Evolutionary conservation across 441 rosid genomes (phyloP).

Genomic region (Erodium texanum): DNA sequence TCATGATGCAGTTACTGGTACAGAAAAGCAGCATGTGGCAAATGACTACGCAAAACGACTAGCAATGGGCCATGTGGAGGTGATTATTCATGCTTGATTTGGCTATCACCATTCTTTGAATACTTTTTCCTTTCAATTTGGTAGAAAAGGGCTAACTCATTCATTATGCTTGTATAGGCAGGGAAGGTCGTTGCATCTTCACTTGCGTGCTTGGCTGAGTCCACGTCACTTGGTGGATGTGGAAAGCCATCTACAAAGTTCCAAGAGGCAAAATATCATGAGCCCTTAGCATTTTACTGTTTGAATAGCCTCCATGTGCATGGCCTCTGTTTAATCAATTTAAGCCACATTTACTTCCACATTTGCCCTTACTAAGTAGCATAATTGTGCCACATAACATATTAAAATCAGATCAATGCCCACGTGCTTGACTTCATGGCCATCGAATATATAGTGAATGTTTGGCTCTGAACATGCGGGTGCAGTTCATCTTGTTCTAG

Average conservation of each 20-base stretch:
- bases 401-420: no score
- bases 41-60: constrained; percentile 87
- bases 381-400: background rate
- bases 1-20: constrained; percentile 96
- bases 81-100: constrained; percentile 19
- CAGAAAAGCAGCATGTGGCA: constrained; percentile 94
- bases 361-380: background rate
- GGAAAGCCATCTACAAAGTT: constrained; percentile 37
- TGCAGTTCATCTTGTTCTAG: background rate
- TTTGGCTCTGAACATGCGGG: background rate
- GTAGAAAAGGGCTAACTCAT: background rate
- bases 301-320: background rate
- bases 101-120: constrained; percentile 9
- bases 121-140: constrained; percentile 14
- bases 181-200: constrained; percentile 77
- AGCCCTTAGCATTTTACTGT: background rate
- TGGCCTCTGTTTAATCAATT: background rate
- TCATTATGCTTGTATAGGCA: constrained; percentile 43
- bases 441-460: background rate
- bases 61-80: constrained; percentile 83
- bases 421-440: no score
- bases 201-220: constrained; percentile 60
- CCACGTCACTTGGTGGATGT: constrained; percentile 28
- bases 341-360: background rate
- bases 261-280: constrained; percentile 54